Conservation (phyloP, 345 rosid species). For the Salix viminalis region DNA sequence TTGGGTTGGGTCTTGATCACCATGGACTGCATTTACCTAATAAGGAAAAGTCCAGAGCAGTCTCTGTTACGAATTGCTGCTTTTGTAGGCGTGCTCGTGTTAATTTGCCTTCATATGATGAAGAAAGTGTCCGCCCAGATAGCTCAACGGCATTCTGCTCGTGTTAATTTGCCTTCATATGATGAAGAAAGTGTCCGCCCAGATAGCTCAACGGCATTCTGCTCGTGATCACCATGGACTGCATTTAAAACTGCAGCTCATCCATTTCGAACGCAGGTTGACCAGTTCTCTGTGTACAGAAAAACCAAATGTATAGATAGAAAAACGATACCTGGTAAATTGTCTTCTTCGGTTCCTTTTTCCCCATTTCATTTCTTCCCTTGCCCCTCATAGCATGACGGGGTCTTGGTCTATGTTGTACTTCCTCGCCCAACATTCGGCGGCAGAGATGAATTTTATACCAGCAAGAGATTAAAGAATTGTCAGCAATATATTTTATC, state of each 20-base stretch:
- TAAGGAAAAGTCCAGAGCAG: conserved; percentile 38
- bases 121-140: conserved; percentile 20
- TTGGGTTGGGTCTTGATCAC: conserved; percentile 46
- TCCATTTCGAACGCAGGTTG: not conserved
- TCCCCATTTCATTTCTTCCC: no score
- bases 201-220: conserved; percentile 2
- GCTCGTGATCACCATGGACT: no score
- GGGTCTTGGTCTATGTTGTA: no score
- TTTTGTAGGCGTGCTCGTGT: conserved; percentile 42
- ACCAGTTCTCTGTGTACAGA: not conserved
- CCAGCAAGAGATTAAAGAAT: not conserved
- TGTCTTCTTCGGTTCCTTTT: no score
- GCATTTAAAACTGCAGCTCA: not conserved
- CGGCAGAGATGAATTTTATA: not conserved
- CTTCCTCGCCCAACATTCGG: not conserved
- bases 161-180: conserved; percentile 47
- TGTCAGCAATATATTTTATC: not conserved
- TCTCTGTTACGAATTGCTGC: conserved; percentile 27
- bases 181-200: conserved; percentile 22
- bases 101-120: conserved; percentile 49
- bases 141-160: not conserved
- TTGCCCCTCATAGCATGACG: no score
- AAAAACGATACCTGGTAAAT: no score
- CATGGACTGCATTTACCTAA: conserved; percentile 48
- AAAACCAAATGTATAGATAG: not conserved